Base-by-base conservation (phyloP, 345 rosid species). In the Conringia planisiliqua region DNA sequence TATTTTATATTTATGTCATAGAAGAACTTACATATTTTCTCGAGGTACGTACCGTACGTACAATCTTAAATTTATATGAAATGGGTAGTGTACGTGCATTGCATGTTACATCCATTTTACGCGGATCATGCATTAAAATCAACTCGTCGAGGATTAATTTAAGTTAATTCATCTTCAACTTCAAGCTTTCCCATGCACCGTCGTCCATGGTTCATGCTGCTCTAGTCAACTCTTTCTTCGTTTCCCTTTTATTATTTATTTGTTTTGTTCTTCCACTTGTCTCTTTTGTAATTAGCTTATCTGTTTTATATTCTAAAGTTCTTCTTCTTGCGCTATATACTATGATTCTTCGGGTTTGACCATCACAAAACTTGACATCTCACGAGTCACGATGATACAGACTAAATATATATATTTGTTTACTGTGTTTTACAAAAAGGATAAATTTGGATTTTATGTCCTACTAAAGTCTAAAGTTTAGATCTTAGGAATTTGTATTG, bases 71-170 rank as follows among this genome's bases (percentile, higher is more conserved):
- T 1, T 8, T 59, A 58, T 22, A 47, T 10, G 51, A 67, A 66
- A 38, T 58, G 22, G 18, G 73, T 3, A 66, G 50, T 27, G 62
- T 40, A 75, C 74, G 63, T 48, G 60, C 64, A 32, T n/a, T 62
- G 71, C 79, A 75, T 75, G 79, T 61, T 68, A 75, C 57, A 52
- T 59, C 67, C 73, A 59, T 26, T 48, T 47, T 29, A 67, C 44
- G 55, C 78, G 78, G 73, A 66, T 47, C 62, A 75, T 74, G 67
- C 68, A 36, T 67, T 74, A 74, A 66, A 66, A 66, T 35, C 6
- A 57, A 67, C 64, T 64, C 57, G 27, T 54, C 16, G 36, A 51
- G 5, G 52, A 52, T 61, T 72, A 29, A 52, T 72, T 29, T 18
- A 73, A 64, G 4, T 55, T 10, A 57, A n/a, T 55, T 73, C 71